These are phyloP conservation scores for Babesia bovis DNA, from an alignment of 169 alveolate genomes.

Conservation along the genomic window DNA sequence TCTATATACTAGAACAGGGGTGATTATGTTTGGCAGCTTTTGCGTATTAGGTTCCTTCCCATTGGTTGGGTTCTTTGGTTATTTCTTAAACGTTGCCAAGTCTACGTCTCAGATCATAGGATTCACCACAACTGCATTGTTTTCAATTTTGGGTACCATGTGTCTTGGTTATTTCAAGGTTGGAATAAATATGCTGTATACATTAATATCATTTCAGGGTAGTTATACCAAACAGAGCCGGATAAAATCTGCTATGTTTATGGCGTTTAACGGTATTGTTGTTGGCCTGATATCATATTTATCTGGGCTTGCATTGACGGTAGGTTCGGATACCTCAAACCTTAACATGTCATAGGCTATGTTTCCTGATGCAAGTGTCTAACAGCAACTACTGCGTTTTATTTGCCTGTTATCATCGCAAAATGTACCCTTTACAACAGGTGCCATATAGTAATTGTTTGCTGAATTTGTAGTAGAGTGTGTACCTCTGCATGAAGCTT, in stretches of 20 bases:
- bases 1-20: constrained; percentile 63
- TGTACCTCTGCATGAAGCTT: too few relatives aligned
- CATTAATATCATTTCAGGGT: constrained; percentile 25
- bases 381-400: too few relatives aligned
- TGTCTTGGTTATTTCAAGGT: constrained; percentile 65
- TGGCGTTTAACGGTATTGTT: constrained; percentile 51
- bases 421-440: too few relatives aligned
- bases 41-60: constrained; percentile 85
- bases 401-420: too few relatives aligned
- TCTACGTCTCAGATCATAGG: constrained; percentile 10
- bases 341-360: background rate
- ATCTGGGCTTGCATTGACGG: constrained; percentile 26
- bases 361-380: constrained; percentile 14
- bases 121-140: constrained; percentile 33
- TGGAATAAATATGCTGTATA: background rate
- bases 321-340: background rate
- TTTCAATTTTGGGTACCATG: constrained; percentile 49
- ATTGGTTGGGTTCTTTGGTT: constrained; percentile 81
- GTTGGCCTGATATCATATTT: constrained; percentile 46
- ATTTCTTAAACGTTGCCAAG: constrained; percentile 19
- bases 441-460: too few relatives aligned
- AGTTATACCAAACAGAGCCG: constrained; percentile 56
- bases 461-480: too few relatives aligned
- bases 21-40: constrained; percentile 84
- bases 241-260: constrained; percentile 34